Percentiles rank a stretch among this genome's conserved stretches.
These are phyloP conservation scores for Fraxinus floribunda DNA, from an alignment of 305 asterid species.

Conservation along the genomic window DNA sequence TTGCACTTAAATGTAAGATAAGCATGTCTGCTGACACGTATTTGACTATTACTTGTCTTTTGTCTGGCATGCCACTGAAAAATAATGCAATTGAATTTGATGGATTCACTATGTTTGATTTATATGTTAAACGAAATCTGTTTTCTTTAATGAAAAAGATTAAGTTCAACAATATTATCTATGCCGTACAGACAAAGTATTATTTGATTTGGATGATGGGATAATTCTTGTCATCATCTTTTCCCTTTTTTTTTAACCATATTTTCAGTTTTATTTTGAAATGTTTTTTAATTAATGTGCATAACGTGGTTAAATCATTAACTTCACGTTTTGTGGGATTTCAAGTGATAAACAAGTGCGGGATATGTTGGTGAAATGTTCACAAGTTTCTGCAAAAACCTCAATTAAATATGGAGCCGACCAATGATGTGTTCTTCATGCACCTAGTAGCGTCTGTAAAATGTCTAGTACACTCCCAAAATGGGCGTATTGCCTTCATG, in stretches of 20 bases:
- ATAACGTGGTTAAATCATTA: not conserved
- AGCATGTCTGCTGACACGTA: not conserved
- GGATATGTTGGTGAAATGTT: not conserved
- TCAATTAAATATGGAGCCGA: not conserved
- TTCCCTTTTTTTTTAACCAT: not conserved
- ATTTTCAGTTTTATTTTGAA: not conserved
- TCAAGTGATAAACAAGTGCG: not conserved
- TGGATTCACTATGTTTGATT: not conserved
- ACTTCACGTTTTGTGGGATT: not conserved
- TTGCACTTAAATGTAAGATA: not conserved
- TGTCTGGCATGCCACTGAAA: not conserved
- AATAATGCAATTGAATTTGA: not conserved
- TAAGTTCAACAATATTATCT: not conserved
- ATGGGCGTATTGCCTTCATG: not conserved
- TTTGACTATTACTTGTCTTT: not conserved
- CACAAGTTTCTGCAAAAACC: not conserved
- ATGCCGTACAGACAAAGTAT: not conserved
- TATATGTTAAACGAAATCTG: not conserved
- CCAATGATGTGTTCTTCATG: not conserved
- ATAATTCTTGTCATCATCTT: not conserved
- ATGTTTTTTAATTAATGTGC: not conserved
- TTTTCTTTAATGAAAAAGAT: not conserved
- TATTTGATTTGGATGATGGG: not conserved
- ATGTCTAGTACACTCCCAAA: not conserved
- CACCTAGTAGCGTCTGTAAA: not conserved